phyloP scores from a whole-genome alignment of 257 asterid species.

The Ilex aquifolium region DNA sequence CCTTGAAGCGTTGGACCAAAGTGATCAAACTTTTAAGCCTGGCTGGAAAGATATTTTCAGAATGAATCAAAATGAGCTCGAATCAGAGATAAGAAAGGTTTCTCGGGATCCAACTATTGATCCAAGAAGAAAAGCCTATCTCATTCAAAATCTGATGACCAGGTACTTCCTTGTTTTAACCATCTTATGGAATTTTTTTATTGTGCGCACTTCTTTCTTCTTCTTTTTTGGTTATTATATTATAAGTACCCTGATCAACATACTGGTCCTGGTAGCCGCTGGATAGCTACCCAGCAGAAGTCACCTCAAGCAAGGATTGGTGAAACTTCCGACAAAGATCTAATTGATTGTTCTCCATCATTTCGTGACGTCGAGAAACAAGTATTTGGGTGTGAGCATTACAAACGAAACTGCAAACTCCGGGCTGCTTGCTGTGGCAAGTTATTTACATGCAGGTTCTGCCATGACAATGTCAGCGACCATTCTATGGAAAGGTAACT shows the following conservation, averaged over 20 bases:
- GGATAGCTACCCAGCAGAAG: constrained; percentile 98
- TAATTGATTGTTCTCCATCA: constrained; percentile 60
- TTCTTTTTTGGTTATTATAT: neutral
- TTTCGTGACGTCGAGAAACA: constrained; percentile 69
- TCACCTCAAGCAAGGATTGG: constrained; percentile 48
- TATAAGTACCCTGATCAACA: neutral
- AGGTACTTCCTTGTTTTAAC: constrained; percentile 26
- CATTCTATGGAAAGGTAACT: constrained; percentile 93
- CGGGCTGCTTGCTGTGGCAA: constrained; percentile 98
- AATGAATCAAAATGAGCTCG: constrained; percentile 98
- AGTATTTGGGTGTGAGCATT: constrained; percentile 88
- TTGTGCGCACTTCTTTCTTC: neutral
- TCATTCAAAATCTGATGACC: constrained; percentile 91
- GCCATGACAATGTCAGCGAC: constrained; percentile 97
- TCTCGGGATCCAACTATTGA: constrained; percentile 92
- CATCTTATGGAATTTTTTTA: constrained; percentile 15
- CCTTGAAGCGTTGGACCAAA: constrained; percentile 70
- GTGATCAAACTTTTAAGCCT: constrained; percentile 78
- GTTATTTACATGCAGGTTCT: constrained; percentile 80
- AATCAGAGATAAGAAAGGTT: constrained; percentile 92
- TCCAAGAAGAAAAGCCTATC: constrained; percentile 94
- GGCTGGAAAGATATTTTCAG: constrained; percentile 97
- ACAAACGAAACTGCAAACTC: constrained; percentile 93
- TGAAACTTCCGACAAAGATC: constrained; percentile 42
- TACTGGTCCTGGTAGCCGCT: constrained; percentile 38